A percentile compares a stretch with the other conserved stretches of the same genome.
Conservation (phyloP, 2,329 filamentous ascomycete genomes). For the Nemania sp. region DNA sequence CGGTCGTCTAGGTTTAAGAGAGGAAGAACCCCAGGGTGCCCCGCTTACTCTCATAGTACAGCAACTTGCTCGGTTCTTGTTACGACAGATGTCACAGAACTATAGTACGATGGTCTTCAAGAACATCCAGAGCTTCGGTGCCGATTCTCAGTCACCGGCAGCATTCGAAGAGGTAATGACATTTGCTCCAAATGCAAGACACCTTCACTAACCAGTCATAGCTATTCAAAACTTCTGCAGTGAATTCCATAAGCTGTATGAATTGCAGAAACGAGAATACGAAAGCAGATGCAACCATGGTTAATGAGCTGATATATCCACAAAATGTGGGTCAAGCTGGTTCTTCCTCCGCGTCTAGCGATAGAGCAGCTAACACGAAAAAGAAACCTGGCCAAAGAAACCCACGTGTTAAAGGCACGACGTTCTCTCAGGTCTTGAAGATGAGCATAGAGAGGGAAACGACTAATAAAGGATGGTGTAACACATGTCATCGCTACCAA, state of each 20-base stretch:
- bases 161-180: constrained; percentile 67
- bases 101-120: constrained; percentile 65
- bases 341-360: constrained; percentile 20
- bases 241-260: constrained; percentile 78
- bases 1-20: constrained; percentile 75
- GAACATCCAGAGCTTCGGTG: constrained; percentile 52
- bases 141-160: constrained; percentile 24
- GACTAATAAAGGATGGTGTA: constrained; percentile 90
- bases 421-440: constrained; percentile 91
- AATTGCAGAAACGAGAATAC: constrained; percentile 87
- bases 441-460: constrained; percentile 87
- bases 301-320: constrained; percentile 86
- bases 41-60: constrained; percentile 83
- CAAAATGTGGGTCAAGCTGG: constrained; percentile 44
- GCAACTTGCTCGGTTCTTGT: constrained; percentile 79
- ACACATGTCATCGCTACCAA: constrained; percentile 87
- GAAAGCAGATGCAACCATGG: constrained; percentile 75
- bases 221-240: constrained; percentile 70
- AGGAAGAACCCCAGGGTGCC: constrained; percentile 73
- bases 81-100: constrained; percentile 79
- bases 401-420: constrained; percentile 57
- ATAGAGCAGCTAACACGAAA: constrained; percentile 29
- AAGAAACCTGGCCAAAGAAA: constrained; percentile 55
- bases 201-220: constrained; percentile 28
- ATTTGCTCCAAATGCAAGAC: not conserved